Base-by-base conservation (phyloP, 2,329 filamentous ascomycete genomes). In the Ophiostoma triangulosporum region DNA sequence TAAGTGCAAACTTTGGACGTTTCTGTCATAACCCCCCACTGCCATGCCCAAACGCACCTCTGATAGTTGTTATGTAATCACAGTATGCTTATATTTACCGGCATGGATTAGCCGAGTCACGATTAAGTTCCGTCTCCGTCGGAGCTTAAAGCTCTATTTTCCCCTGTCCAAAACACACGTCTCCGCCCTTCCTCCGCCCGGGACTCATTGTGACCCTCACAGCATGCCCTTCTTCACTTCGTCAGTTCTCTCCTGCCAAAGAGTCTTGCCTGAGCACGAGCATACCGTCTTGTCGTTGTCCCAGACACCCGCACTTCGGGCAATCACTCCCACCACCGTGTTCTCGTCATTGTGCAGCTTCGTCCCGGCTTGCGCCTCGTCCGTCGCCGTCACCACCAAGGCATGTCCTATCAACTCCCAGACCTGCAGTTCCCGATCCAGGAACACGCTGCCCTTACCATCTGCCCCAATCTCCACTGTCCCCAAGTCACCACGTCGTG, bases 281-380 rank as follows among this genome's bases (percentile, higher is more conserved):
- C 93, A 98, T 6, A 98, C 91, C 46, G 87, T 95, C 77, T 97
- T 98, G 66, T 96, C 88, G 63, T 98, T 95, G 67, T 96, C 91
- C 93, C 93, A 98, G 57, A 95, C 85, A n/a, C 93, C 93, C 15
- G 93, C 91, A 68, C 90, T 96, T 64, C 93, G 77, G 49, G 93
- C 93, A 69, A 98, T 88, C 51, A 98, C 90, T 8, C 93, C 93
- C 2, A 95, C 87, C 50, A 96, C 73, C 20, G 89, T 95, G 66
- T 94, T 81, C 53, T 82, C 76, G 64, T 95, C 87, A 60, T 95
- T 90, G 62, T 75, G 74, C 61, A 83, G 70, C 64, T 78, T 74
- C 54, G 73, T 73, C 1, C 81, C 77, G 6, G 32, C 22, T 12
- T 58, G 54, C 55, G 72, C 72, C 60, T 82, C 78, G 55, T 79